phyloP scores from a whole-genome alignment of 495 filamentous ascomycete species.

The Trichoderma orchidacearum region DNA sequence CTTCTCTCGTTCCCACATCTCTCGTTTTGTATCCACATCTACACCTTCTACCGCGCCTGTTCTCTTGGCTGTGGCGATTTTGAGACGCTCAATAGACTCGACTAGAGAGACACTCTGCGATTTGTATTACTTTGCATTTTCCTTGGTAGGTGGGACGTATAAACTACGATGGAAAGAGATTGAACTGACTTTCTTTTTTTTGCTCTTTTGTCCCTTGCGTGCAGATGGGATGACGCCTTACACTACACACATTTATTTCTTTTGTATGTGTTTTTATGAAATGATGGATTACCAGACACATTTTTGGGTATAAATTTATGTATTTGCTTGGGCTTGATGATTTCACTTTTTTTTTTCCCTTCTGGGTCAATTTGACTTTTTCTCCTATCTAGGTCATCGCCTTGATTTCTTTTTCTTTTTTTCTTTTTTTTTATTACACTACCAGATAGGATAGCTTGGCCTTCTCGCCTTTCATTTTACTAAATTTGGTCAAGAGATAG shows the following conservation, averaged over 20 bases:
- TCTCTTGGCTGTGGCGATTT: neutral
- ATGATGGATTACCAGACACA: no score
- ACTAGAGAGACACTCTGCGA: neutral
- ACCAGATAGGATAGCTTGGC: no score
- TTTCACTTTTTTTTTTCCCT: neutral
- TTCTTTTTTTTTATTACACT: no score
- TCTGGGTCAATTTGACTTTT: no score
- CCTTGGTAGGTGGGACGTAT: neutral
- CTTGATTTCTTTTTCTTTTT: no score
- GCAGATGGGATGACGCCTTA: neutral
- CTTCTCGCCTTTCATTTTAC: no score
- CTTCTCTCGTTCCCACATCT: neutral
- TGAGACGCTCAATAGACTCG: neutral
- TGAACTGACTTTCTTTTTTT: neutral
- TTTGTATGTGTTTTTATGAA: no score
- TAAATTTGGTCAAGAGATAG: no score
- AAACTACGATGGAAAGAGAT: neutral
- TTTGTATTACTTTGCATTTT: neutral
- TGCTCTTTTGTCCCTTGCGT: neutral
- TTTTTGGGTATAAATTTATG: no score
- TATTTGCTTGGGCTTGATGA: no score
- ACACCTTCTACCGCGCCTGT: neutral
- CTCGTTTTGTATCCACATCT: neutral
- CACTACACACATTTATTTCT: no score
- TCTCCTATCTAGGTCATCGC: no score